Percentiles rank a stretch among this genome's conserved stretches.
phyloP scores from a whole-genome alignment of 2,329 filamentous ascomycete genomes.

The Cytospora chrysosperma region DNA sequence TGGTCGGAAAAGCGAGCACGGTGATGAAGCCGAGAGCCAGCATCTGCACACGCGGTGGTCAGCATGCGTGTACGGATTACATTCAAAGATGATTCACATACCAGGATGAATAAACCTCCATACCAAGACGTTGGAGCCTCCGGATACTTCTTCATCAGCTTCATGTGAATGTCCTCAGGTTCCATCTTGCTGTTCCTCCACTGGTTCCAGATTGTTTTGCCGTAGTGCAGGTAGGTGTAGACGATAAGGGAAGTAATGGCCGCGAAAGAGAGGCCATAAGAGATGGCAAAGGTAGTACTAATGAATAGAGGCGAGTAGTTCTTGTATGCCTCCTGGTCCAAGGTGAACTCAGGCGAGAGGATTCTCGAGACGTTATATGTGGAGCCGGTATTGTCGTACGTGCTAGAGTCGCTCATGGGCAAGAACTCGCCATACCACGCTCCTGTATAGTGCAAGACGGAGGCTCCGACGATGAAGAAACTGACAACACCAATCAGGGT shows the following conservation, averaged over 20 bases:
- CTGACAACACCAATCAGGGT: conserved; percentile 65
- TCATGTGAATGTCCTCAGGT: conserved; percentile 64
- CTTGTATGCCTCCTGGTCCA: conserved; percentile 64
- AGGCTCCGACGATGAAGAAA: conserved; percentile 62
- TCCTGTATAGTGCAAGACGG: conserved; percentile 63
- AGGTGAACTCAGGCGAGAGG: conserved; percentile 58
- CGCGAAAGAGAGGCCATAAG: conserved; percentile 71
- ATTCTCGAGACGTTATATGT: conserved; percentile 65
- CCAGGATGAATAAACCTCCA: conserved; percentile 54
- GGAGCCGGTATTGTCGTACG: conserved; percentile 68
- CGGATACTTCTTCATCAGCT: conserved; percentile 61
- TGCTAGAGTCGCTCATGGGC: conserved; percentile 67
- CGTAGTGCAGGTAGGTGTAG: conserved; percentile 65
- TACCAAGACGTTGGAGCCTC: conserved; percentile 67
- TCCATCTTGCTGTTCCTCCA: conserved; percentile 58
- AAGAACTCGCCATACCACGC: conserved; percentile 64
- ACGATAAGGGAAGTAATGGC: conserved; percentile 68
- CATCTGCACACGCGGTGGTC: conserved; percentile 40
- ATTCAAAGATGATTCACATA: conserved; percentile 42
- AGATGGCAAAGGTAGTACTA: conserved; percentile 69
- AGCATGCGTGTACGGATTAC: conserved; percentile 12
- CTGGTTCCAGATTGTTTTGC: conserved; percentile 64
- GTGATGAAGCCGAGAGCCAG: conserved; percentile 54
- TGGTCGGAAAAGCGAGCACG: conserved; percentile 62
- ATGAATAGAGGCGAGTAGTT: conserved; percentile 68